Percentiles rank a stretch among this genome's conserved stretches.
Evolutionary conservation across 768 basidiomycete genomes (phyloP).

Genomic region (Brasilioporus rufonigricans): DNA sequence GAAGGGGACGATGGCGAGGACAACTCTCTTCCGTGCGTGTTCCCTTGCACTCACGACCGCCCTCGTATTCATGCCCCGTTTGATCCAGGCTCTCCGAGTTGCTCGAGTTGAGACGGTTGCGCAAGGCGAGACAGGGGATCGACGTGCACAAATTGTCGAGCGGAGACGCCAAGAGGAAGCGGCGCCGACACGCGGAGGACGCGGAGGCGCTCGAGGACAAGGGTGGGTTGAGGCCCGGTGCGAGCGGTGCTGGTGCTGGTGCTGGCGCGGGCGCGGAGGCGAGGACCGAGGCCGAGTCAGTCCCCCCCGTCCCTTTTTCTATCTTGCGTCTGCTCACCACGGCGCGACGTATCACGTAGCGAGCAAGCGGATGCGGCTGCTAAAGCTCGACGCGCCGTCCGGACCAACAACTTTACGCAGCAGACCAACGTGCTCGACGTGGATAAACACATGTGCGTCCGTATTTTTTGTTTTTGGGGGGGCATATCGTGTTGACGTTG

Average conservation of each 20-base stretch:
- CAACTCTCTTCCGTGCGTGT: conserved; percentile 49
- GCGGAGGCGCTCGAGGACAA: conserved; percentile 38
- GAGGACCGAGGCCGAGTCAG: conserved; percentile 51
- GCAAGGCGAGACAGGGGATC: conserved; percentile 75
- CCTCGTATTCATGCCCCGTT: not conserved
- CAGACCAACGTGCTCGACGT: conserved; percentile 96
- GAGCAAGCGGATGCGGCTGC: conserved; percentile 67
- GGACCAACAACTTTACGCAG: conserved; percentile 93
- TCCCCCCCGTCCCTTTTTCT: not conserved
- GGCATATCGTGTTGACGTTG: too few species aligned
- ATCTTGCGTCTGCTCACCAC: not conserved
- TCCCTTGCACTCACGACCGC: not conserved
- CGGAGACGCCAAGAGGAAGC: conserved; percentile 76
- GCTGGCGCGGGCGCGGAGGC: conserved; percentile 14
- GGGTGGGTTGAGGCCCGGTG: conserved; percentile 57
- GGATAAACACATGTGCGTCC: conserved; percentile 92
- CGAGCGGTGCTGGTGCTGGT: too few species aligned
- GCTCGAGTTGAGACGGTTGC: conserved; percentile 77
- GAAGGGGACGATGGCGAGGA: conserved; percentile 36
- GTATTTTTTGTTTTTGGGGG: not conserved
- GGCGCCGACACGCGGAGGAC: conserved; percentile 48
- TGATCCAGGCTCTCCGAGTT: conserved; percentile 83
- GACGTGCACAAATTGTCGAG: conserved; percentile 81
- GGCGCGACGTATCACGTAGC: conserved; percentile 26
- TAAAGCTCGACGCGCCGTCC: conserved; percentile 68